Conservation (phyloP, 169 alveolate genomes). For the Perkinsus olseni region DNA sequence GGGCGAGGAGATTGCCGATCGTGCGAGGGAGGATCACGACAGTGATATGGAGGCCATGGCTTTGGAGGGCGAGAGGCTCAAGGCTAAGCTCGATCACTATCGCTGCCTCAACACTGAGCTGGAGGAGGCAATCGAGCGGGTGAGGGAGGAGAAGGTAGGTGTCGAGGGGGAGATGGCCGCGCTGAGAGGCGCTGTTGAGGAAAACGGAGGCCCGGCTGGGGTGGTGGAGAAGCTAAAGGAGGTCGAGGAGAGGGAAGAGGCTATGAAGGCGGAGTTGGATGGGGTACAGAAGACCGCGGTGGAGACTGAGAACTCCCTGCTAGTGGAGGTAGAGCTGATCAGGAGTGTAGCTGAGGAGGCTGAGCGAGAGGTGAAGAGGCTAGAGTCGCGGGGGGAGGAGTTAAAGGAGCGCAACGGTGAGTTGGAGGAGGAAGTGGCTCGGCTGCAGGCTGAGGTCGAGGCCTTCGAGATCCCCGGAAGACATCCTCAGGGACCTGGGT, state of each 20-base stretch:
- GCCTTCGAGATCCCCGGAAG: neutral
- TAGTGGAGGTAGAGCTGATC: neutral
- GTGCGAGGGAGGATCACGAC: neutral
- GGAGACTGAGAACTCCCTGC: neutral
- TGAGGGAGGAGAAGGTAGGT: neutral
- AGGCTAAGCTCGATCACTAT: neutral
- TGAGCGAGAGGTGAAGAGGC: neutral
- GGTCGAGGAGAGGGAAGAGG: neutral
- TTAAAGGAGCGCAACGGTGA: neutral
- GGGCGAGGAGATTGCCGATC: neutral
- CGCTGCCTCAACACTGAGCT: neutral
- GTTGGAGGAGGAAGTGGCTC: neutral
- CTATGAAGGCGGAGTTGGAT: neutral
- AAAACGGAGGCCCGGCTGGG: neutral
- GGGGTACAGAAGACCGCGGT: neutral
- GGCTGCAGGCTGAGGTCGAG: neutral
- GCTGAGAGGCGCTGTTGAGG: neutral
- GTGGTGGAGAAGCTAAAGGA: neutral
- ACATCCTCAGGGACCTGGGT: neutral
- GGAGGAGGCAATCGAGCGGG: neutral
- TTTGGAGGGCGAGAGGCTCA: neutral
- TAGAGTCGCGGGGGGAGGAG: neutral
- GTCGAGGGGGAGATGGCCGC: neutral
- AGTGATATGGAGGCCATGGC: neutral
- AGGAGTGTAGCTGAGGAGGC: neutral